Evolutionary conservation across 768 basidiomycete genomes (phyloP), one percentile per base, ranked within the genome.

Genomic region (Pilatotrama ljubarskyi): DNA sequence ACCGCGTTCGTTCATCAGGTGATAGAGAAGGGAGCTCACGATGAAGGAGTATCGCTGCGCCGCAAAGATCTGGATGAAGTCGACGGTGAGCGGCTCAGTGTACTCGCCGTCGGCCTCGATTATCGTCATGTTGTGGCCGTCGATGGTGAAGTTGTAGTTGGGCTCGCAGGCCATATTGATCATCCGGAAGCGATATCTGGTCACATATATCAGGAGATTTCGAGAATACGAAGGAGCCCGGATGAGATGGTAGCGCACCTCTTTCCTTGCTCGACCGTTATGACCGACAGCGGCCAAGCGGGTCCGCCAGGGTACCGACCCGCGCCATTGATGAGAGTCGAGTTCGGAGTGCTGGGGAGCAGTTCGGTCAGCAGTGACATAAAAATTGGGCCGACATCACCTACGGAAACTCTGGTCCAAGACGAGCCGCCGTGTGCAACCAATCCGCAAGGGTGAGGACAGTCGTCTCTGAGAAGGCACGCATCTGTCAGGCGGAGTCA

Each of bases 391-490:
- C 17, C 22, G 24, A 38, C 1, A 62, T 46, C 15, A 61, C 64
- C n/a, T 61, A 69, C 58, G 68, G 47, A 29, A 66, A 44, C 47
- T 61, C 52, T 18, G 43, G 14, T 24, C 55, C 49, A 15, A 58
- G 44, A 0, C 44, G 40, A 25, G 68, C 63, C 2, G 64, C 51
- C 10, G 51, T 20, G n/a, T 70, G 70, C 9, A 70, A 79, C 80
- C 81, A 82, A 62, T 82, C 81, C 1, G 77, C 74, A 17, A 82
- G 68, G 1, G 78, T 79, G 59, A 82, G 79, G 35, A 84, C 66
- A 9, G 82, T 84, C 15, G 71, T 67, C 69, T 81, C 81, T 72
- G 40, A 5, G 43, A 2, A 15, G 11, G 9, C 15, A 42, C 42
- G 6, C 3, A n/a, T 6, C 9, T 32, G 18, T n/a, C 15, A 47